Evolutionary conservation across 345 rosid genomes (phyloP).

Genomic region (Syzygium aqueum): DNA sequence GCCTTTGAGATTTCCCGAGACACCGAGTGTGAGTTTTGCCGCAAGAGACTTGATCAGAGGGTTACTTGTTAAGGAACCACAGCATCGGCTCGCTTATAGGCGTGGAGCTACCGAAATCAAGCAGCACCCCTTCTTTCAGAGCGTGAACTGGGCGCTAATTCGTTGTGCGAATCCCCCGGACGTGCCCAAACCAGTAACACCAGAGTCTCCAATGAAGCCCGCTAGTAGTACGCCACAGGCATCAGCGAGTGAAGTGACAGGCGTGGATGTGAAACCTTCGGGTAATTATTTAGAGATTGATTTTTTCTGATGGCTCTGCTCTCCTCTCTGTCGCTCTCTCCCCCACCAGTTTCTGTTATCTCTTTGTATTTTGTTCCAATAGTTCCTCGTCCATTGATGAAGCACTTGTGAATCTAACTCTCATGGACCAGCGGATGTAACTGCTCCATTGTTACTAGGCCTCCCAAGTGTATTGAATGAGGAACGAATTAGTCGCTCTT

Average conservation of each 20-base stretch:
- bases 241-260: conserved; percentile 5
- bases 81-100: conserved; percentile 26
- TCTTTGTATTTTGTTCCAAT: neutral
- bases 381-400: neutral
- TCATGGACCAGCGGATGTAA: neutral
- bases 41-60: conserved; percentile 34
- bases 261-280: conserved; percentile 30
- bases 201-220: conserved; percentile 8
- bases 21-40: conserved; percentile 28
- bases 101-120: conserved; percentile 38
- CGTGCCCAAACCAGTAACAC: conserved; percentile 21
- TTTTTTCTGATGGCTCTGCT: conserved; percentile 19
- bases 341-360: neutral
- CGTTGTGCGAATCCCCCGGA: conserved; percentile 37
- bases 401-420: neutral
- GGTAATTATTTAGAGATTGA: conserved; percentile 47
- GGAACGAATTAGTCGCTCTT: neutral
- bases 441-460: neutral
- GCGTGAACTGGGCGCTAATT: conserved; percentile 38
- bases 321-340: neutral
- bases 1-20: conserved; percentile 30
- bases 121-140: conserved; percentile 40
- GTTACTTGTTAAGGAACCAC: conserved; percentile 38
- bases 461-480: neutral
- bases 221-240: conserved; percentile 1